Percentiles rank a stretch among this genome's conserved stretches.
Evolutionary conservation across 768 basidiomycete species (phyloP).

Genomic region (Boletales sp.): DNA sequence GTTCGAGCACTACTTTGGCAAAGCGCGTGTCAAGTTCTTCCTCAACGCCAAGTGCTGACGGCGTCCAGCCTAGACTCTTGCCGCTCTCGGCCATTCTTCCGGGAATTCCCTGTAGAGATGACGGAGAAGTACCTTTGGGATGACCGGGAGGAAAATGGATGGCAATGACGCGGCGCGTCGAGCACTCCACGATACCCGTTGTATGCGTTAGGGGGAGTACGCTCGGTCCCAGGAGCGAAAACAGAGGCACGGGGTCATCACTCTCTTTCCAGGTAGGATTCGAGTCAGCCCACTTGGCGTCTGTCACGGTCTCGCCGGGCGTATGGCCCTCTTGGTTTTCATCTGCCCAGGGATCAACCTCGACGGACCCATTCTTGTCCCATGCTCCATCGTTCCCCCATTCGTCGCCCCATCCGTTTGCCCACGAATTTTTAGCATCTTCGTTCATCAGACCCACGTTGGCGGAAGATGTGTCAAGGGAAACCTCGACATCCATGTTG

Average conservation of each 20-base stretch:
- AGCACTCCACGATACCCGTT: slow-evolving; percentile 62
- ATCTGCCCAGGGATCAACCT: slow-evolving; percentile 3
- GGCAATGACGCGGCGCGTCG: slow-evolving; percentile 54
- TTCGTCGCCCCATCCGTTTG: background rate
- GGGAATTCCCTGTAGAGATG: background rate
- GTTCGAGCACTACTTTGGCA: slow-evolving; percentile 49
- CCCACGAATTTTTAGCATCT: slow-evolving; percentile 1
- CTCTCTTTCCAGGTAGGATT: slow-evolving; percentile 26
- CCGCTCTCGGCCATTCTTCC: slow-evolving; percentile 8
- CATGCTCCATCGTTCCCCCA: slow-evolving; percentile 14
- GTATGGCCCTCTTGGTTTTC: slow-evolving; percentile 6
- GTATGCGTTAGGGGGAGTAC: slow-evolving; percentile 58
- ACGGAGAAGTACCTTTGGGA: slow-evolving; percentile 1
- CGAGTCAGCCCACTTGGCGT: slow-evolving; percentile 12
- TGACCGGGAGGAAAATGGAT: slow-evolving; percentile 38
- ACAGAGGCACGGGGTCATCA: slow-evolving; percentile 26
- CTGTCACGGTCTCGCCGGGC: background rate
- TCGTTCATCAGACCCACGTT: background rate
- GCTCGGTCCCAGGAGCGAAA: slow-evolving; percentile 51
- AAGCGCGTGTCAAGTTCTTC: slow-evolving; percentile 44
- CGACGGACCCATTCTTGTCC: slow-evolving; percentile 15
- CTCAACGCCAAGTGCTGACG: slow-evolving; percentile 37
- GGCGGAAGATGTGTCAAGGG: slow-evolving; percentile 2
- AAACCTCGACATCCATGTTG: slow-evolving; percentile 19
- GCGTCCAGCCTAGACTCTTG: slow-evolving; percentile 7